Evolutionary conservation across 2,329 filamentous ascomycete species (phyloP).

Genomic region (Alternaria ventricosa): DNA sequence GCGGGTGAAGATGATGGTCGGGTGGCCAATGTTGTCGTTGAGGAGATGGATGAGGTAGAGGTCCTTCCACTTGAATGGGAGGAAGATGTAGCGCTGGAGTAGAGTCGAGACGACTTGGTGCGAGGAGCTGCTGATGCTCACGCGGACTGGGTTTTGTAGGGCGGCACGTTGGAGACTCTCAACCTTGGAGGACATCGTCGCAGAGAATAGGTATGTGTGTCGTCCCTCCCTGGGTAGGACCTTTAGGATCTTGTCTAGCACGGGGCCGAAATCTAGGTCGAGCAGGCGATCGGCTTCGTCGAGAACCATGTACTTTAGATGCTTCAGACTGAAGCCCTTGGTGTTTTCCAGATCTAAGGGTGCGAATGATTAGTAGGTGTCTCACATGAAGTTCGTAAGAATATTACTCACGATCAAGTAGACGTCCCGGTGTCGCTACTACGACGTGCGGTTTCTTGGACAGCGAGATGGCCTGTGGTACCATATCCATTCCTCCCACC

Average conservation of each 20-base stretch:
- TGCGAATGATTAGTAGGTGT: too few species aligned
- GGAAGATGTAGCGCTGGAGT: conserved; percentile 84
- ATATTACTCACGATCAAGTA: background rate
- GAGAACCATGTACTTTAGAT: conserved; percentile 88
- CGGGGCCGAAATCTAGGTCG: conserved; percentile 92
- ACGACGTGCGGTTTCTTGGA: conserved; percentile 96
- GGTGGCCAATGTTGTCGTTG: conserved; percentile 86
- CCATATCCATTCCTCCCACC: conserved; percentile 95
- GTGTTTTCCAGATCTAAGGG: conserved; percentile 98
- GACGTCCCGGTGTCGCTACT: conserved; percentile 76
- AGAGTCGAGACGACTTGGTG: conserved; percentile 93
- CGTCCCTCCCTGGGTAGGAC: conserved; percentile 70
- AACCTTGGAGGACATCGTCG: conserved; percentile 92
- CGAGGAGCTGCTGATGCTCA: conserved; percentile 81
- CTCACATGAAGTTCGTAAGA: too few species aligned
- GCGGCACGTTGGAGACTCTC: conserved; percentile 91
- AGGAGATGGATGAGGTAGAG: conserved; percentile 85
- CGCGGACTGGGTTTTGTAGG: conserved; percentile 80
- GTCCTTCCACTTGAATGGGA: conserved; percentile 80
- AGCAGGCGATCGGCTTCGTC: conserved; percentile 92
- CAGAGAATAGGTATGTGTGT: conserved; percentile 82
- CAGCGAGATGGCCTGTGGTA: conserved; percentile 85
- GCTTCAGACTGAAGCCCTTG: conserved; percentile 81
- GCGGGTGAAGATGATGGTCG: conserved; percentile 86
- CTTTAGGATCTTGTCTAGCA: conserved; percentile 91